Evolutionary conservation across 768 basidiomycete species (phyloP), one percentile per base, ranked within the genome.

Genomic region (Pleurotus tuber-regium): DNA sequence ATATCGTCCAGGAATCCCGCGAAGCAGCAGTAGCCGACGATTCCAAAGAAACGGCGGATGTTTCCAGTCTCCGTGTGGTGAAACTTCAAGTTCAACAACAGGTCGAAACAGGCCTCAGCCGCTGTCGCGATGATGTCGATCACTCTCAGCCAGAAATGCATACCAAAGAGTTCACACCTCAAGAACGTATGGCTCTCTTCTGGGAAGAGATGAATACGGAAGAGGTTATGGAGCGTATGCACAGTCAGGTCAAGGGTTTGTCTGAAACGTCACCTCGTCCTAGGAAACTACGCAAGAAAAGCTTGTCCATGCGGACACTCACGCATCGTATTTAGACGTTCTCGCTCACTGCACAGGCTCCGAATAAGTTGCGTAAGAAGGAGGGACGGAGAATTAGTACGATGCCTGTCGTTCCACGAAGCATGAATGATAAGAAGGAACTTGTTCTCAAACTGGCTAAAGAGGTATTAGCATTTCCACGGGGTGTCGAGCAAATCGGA

Each of bases 181-280:
- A 53, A 18, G 59, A 69, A 30, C 63, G 66, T 12, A 63, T 65
- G 59, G 56, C 61, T 3, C 57, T 66, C 21, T 75, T 80, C 55
- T 79, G 77, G 77, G 72, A 78, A 24, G 61, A 63, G 16, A 56
- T 79, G n/a, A 76, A 78, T 57, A 59, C 60, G n/a, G 74, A 75
- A 51, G 65, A 64, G 57, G 56, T 49, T 25, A 49, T 55, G 54
- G 47, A 54, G 16, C 46, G 35, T n/a, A 62, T 43, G 59, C 60
- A 21, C 23, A 44, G 33, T n/a, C 24, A 29, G 1, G 8, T 21
- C 1, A 19, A 12, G 40, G 26, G 51, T n/a, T 49, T 49, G 54
- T 33, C 58, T 55, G 43, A 44, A 52, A 39, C 49, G 46, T 55
- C 55, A 16, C 58, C 57, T 51, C 66, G 64, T 24, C 63, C 68